Evolutionary conservation across 768 basidiomycete species (phyloP), one percentile per base, ranked within the genome.

Genomic region (Russula sp.): DNA sequence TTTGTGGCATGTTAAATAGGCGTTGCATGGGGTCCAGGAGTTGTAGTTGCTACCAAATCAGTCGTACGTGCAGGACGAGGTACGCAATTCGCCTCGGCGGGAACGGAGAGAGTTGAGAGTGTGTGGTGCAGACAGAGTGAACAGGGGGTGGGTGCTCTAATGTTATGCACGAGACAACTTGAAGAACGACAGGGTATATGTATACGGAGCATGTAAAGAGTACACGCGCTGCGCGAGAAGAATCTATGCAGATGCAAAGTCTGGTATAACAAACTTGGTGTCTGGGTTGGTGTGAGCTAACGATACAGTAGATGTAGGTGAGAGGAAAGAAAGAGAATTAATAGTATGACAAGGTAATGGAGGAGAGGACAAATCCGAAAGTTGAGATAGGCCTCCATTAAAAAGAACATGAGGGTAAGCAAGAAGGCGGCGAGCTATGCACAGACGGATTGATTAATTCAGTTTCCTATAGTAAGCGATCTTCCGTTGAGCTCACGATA

Each of bases 401-500:
- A 55, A 44, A 53, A 27, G 13, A 37, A 20, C 42, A 42, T 47
- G 44, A 9, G 31, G 14, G 14, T 20, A 31, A 44, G 35, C 13
- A 10, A 42, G 2, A 54, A 45, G 42, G 16, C 14, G 31, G 18
- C 42, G 31, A 32, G 14, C 18, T 20, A 32, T 34, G 27, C 16
- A 48, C 6, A 31, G 35, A 20, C 32, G 10, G 22, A 32, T 40
- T 27, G 14, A 51, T 44, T 16, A 22, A 16, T 37, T 57, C 47
- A 57, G 51, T 9, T 66, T 57, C 61, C 61, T 39, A 63, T 49
- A 16, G 50, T n/a, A 49, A 45, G 60, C 16, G 61, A 53, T 49
- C 64, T 57, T 52, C 61, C 55, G 50, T 65, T 63, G 6, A 63
- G 61, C 27, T 63, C 57, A 48, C 47, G 63, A 44, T 44, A 64